A percentile compares a stretch with the other conserved stretches of the same genome.
These are phyloP conservation scores for Daldinia childiae DNA, from an alignment of 495 filamentous ascomycete species.

Conservation along the genomic window DNA sequence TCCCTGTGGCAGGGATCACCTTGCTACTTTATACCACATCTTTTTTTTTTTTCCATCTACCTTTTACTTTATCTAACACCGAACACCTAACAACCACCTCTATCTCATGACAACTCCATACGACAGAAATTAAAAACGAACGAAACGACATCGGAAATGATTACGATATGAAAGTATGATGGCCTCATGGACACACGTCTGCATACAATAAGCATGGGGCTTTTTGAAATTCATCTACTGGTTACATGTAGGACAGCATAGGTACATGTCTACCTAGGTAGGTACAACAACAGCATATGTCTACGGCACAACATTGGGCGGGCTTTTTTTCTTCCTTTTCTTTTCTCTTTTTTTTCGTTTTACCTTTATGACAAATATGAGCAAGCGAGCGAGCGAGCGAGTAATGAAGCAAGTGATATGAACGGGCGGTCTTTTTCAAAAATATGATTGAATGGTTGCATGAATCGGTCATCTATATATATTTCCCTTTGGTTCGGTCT, in stretches of 20 bases:
- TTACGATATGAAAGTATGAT: neutral
- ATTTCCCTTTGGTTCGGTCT: slow-evolving; percentile 1
- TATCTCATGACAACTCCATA: neutral
- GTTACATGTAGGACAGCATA: neutral
- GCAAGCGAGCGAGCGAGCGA: neutral
- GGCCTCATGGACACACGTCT: neutral
- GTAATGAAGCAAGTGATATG: neutral
- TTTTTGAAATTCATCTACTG: neutral
- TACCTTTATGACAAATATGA: slow-evolving; percentile 10
- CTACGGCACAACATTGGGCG: slow-evolving; percentile 15
- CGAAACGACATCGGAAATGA: neutral
- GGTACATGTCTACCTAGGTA: neutral
- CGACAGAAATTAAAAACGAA: neutral
- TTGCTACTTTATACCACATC: neutral
- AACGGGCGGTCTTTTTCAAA: slow-evolving; percentile 11
- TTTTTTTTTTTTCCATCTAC: neutral
- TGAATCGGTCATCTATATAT: slow-evolving; percentile 18
- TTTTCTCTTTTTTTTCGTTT: neutral
- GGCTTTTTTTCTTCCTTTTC: neutral
- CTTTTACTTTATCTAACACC: no score
- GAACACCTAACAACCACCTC: no score
- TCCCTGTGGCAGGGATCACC: neutral
- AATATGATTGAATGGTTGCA: slow-evolving; percentile 17
- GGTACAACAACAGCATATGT: slow-evolving; percentile 21
- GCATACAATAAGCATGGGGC: neutral